Evolutionary conservation across 2,329 filamentous ascomycete species (phyloP), one percentile per base, ranked within the genome.

Genomic region (Sporothrix dimorphospora): DNA sequence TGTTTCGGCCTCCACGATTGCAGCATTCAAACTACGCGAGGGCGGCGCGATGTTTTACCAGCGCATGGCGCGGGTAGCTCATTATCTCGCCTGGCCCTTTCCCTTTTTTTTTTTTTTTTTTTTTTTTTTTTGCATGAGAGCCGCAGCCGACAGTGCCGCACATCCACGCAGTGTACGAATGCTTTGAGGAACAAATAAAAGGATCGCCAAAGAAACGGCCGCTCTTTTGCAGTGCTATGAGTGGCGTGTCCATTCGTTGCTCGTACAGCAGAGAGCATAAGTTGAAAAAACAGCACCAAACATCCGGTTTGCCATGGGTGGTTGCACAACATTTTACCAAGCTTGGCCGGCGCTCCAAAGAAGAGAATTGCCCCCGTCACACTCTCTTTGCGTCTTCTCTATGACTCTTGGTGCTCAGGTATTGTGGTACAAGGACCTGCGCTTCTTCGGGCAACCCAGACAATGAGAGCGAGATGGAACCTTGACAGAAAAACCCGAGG

Each of bases 401-500:
- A 24, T 4, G 57, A 7, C 57, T 14, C 9, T 63, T 63, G 3
- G 30, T 34, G 30, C 30, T 24, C n/a, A n/a, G n/a, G 11, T 24
- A 16, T 24, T 42, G 61, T 30, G 59, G 38, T 30, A 65, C 40
- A 47, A 21, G 9, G 14, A 21, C 19, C n/a, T 45, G 38, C 34
- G 63, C 21, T 65, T 47, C 12, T 7, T 47, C 24, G 24, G 40
- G 9, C 38, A 49, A 38, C 63, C n/a, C 49, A 11, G 34, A 55
- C 3, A 42, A 40, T 21, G 47, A 45, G 63, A 47, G n/a, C n/a
- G 27, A 24, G 11, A n/a, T n/a, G 27, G n/a, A 55, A n/a, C 5
- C 16, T 24, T 49, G 59, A 16, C 68, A 67, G 63, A 71, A 72
- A 76, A 77, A 75, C 76, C 79, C 78, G 76, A 77, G 78, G 78